Percentiles rank a stretch among this genome's conserved stretches.
phyloP scores from a whole-genome alignment of 805 yeast genomes.

The Saccharomycopsis synnaedendra region DNA sequence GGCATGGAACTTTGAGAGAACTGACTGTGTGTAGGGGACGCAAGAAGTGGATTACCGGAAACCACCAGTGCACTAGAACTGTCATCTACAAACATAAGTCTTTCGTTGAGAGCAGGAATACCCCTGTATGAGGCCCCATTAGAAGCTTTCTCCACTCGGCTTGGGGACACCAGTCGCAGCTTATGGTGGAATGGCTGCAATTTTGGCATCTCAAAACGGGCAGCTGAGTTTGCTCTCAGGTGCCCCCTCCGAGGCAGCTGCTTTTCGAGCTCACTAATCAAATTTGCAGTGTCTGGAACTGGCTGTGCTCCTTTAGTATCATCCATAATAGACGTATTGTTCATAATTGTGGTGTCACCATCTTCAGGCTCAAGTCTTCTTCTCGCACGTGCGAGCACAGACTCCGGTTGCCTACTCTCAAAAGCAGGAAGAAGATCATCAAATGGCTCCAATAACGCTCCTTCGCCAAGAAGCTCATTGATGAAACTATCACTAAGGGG shows the following conservation, averaged over 20 bases:
- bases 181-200: constrained; percentile 13
- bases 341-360: constrained; percentile 17
- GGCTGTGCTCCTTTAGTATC: not conserved
- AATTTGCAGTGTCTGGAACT: constrained; percentile 10
- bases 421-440: too few relatives aligned
- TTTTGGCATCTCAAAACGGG: constrained; percentile 14
- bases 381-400: too few relatives aligned
- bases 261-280: constrained; percentile 7
- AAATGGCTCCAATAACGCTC: too few relatives aligned
- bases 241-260: not conserved
- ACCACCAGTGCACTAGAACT: not conserved
- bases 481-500: constrained; percentile 13
- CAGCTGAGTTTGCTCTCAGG: constrained; percentile 3
- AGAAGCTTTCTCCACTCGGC: constrained; percentile 9
- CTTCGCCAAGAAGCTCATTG: constrained; percentile 1
- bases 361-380: constrained; percentile 8
- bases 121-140: constrained; percentile 6
- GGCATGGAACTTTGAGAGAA: not conserved
- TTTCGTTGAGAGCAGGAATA: constrained; percentile 15
- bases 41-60: not conserved
- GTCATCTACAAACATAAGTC: constrained; percentile 13
- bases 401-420: too few relatives aligned
- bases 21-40: constrained; percentile 1
- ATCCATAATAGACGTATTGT: constrained; percentile 14
- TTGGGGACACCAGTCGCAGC: constrained; percentile 11